Evolutionary conservation across 345 rosid species (phyloP).

Genomic region (Brassica juncea): DNA sequence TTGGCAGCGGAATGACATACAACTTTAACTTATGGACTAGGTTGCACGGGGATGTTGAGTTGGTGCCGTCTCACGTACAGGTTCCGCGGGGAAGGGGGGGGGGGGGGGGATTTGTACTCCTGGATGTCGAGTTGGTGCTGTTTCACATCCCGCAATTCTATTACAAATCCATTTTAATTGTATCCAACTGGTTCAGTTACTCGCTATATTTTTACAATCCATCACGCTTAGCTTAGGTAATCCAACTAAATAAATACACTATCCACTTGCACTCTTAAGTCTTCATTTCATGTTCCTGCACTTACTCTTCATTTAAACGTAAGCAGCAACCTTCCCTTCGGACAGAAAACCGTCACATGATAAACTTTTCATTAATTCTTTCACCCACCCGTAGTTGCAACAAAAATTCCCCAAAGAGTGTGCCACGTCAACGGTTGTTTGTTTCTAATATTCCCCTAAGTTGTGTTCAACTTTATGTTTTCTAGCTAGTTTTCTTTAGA

Average conservation of each 20-base stretch:
- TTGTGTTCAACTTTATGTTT: background rate
- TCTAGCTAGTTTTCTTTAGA: background rate
- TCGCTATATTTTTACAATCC: background rate
- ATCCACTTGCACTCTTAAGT: background rate
- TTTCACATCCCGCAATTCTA: background rate
- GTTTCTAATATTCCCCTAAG: background rate
- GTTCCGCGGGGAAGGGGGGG: too few relatives aligned
- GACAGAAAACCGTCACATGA: background rate
- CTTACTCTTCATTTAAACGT: background rate
- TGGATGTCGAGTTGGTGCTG: too few relatives aligned
- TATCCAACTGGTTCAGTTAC: background rate
- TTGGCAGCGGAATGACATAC: too few relatives aligned
- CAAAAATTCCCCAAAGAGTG: background rate
- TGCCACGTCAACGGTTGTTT: background rate
- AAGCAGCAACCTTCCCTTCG: background rate
- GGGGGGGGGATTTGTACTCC: too few relatives aligned
- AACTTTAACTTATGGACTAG: too few relatives aligned
- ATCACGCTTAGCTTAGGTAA: background rate
- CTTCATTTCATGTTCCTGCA: background rate
- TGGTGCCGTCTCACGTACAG: too few relatives aligned
- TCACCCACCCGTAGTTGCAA: background rate
- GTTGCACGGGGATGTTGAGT: too few relatives aligned
- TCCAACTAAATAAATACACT: background rate
- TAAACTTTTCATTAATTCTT: background rate
- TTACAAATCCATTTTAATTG: background rate